phyloP scores from a whole-genome alignment of 2,329 filamentous ascomycete genomes.

The Camillea tinctor region DNA sequence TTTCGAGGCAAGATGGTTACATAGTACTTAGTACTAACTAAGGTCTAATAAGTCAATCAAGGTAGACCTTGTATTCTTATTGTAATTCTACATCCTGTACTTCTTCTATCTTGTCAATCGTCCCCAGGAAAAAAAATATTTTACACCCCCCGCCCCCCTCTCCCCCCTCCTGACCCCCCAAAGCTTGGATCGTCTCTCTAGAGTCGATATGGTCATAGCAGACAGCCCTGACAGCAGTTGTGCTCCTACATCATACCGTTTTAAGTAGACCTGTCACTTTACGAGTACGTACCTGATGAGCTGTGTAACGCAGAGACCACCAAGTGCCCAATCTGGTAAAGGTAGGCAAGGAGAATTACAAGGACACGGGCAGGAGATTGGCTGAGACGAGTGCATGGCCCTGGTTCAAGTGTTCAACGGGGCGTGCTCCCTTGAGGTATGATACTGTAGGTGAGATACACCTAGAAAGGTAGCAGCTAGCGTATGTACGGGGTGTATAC shows the following conservation, averaged over 20 bases:
- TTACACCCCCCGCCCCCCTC: no score
- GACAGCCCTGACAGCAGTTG: neutral
- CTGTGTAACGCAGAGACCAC: neutral
- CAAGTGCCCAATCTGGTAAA: neutral
- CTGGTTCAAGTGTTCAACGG: neutral
- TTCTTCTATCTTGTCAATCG: neutral
- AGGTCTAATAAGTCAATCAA: neutral
- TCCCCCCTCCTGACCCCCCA: no score
- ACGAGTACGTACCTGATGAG: neutral
- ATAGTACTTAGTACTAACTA: no score
- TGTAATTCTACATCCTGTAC: neutral
- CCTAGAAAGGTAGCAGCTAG: no score
- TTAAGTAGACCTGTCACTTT: slow-evolving; percentile 7
- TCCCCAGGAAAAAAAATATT: no score
- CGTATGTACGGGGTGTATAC: no score
- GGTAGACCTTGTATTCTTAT: neutral
- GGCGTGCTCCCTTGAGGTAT: neutral
- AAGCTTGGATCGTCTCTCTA: neutral
- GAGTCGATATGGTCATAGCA: neutral
- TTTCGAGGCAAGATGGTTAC: neutral
- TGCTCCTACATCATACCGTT: neutral
- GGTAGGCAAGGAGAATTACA: slow-evolving; percentile 2
- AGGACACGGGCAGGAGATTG: neutral
- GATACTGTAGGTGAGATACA: neutral
- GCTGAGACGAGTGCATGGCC: neutral